Evolutionary conservation across 148 eudicot species (phyloP), one percentile per base, ranked within the genome.

Genomic region (Dysphania ambrosioides): DNA sequence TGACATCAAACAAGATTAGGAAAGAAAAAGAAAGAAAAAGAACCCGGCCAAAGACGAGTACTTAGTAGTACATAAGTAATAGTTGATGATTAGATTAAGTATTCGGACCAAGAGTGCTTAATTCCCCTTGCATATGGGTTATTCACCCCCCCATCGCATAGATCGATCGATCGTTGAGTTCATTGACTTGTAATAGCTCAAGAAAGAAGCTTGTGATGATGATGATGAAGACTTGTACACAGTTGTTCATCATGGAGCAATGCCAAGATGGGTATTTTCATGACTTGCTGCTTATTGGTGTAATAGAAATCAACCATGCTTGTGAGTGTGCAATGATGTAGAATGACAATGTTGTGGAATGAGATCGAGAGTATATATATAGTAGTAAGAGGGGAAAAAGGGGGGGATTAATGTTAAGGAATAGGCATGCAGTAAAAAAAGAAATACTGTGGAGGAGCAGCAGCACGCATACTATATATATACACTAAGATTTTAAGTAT

Each of bases 71-170:
- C 3, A 34, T 34, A 19, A 64, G 66, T 62, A 31, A 16, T 35
- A 64, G 42, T 36, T 64, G 42, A 35, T 34, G 42, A 64, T 34
- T 64, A 21, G 68, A 21, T 34, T 59, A 31, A 1, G 63, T 26
- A 24, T 59, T 34, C 44, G 68, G 68, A 64, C 44, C 68, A 64
- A 35, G 68, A 64, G 44, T 19, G 68, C 68, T 64, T 64, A 64
- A 64, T 64, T 64, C 68, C 68, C 68, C 68, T 64, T 64, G 68
- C 40, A 64, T 64, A 34, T 32, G n/a, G 66, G 8, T 30, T 6
- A 30, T 61, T 15, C 68, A 8, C 8, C 42, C 19, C 19, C 21
- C 40, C 32, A 59, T 59, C 4, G 26, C 8, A 13, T 12, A 1
- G 12, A 16, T 64, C 68, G 30, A 35, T 36, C 67, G 10, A 4